Conservation (phyloP, 495 filamentous ascomycete species). For the Neohortaea acidophila region DNA sequence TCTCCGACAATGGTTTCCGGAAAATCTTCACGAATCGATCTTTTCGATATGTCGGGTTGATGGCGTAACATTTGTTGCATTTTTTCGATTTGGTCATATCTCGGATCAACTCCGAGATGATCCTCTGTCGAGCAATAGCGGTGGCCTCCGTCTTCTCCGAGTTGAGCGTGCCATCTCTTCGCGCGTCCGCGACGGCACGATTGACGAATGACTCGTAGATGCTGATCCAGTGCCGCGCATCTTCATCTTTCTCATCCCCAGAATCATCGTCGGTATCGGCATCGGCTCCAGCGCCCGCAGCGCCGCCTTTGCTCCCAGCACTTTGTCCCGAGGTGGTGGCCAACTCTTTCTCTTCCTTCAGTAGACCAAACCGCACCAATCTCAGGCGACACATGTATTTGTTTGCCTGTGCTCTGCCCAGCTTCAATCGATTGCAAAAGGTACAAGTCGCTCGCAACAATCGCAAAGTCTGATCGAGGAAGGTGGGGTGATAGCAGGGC, state of each 20-base stretch:
- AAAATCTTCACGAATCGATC: constrained; percentile 88
- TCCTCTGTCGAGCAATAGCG: constrained; percentile 50
- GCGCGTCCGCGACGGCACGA: constrained; percentile 39
- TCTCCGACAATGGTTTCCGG: constrained; percentile 55
- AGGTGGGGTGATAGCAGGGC: constrained; percentile 81
- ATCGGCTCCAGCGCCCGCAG: constrained; percentile 24
- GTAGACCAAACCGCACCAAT: constrained; percentile 69
- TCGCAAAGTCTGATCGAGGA: constrained; percentile 77
- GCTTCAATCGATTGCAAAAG: constrained; percentile 71
- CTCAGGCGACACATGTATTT: constrained; percentile 69
- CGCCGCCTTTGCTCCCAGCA: constrained; percentile 16
- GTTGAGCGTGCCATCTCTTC: constrained; percentile 36
- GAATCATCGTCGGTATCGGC: constrained; percentile 40
- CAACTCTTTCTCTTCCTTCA: constrained; percentile 55
- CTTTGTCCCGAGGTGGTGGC: constrained; percentile 35
- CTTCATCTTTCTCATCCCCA: constrained; percentile 37
- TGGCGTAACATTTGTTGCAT: constrained; percentile 58
- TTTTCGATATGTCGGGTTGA: constrained; percentile 57
- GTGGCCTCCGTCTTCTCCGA: constrained; percentile 66
- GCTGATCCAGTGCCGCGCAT: constrained; percentile 44
- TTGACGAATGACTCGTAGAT: constrained; percentile 57
- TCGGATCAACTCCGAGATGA: constrained; percentile 69
- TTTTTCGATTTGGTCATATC: constrained; percentile 46
- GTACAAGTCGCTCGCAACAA: constrained; percentile 74
- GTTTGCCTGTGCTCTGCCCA: constrained; percentile 57